phyloP scores from a whole-genome alignment of 1,284 basidiomycete genomes.

The Athelia psychrophila region DNA sequence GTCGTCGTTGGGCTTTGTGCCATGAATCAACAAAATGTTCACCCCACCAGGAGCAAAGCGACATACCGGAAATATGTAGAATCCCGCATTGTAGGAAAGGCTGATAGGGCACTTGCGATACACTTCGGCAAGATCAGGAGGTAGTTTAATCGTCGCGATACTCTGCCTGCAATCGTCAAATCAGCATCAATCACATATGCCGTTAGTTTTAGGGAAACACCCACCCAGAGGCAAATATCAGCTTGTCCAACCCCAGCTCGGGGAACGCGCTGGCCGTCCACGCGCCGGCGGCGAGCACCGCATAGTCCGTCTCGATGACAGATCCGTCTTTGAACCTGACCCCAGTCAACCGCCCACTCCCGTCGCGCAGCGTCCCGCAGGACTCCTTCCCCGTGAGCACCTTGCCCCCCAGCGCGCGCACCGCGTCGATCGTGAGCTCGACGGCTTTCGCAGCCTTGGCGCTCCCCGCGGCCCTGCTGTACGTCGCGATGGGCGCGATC shows the following conservation, averaged over 20 bases:
- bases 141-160: conserved; percentile 74
- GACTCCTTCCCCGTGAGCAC: conserved; percentile 55
- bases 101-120: conserved; percentile 73
- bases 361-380: conserved; percentile 46
- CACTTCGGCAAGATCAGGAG: conserved; percentile 57
- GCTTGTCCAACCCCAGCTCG: conserved; percentile 45
- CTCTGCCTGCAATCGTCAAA: conserved; percentile 55
- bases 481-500: conserved; percentile 49
- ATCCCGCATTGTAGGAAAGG: conserved; percentile 65
- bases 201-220: conserved; percentile 11
- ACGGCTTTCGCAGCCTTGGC: conserved; percentile 75
- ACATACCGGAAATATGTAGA: conserved; percentile 78
- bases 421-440: conserved; percentile 51
- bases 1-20: conserved; percentile 60
- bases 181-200: background rate
- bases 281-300: conserved; percentile 73
- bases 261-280: conserved; percentile 85
- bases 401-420: conserved; percentile 57
- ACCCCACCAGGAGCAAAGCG: conserved; percentile 4
- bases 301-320: conserved; percentile 47
- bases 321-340: conserved; percentile 66
- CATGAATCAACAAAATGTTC: background rate
- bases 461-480: conserved; percentile 86
- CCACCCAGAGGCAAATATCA: conserved; percentile 70
- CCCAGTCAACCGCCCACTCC: conserved; percentile 48